Evolutionary conservation across 148 eudicot genomes (phyloP).

Genomic region (Chenopodium quinoa): DNA sequence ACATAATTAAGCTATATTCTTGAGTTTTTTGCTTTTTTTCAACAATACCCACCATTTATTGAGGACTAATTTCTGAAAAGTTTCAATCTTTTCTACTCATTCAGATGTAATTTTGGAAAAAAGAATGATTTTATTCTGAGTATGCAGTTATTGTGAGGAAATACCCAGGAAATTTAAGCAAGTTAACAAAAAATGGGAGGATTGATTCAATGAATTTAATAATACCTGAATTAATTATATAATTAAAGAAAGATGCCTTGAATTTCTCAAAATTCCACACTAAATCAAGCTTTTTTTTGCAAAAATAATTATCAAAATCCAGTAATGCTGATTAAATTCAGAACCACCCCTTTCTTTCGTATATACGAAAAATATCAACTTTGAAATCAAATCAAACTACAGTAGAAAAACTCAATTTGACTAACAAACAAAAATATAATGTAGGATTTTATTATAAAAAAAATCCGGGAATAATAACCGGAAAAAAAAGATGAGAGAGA

Average conservation of each 20-base stretch:
- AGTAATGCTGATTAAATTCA: slow-evolving; percentile 16
- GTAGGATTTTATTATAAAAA: not conserved
- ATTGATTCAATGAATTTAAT: not conserved
- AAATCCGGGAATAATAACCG: slow-evolving; percentile 31
- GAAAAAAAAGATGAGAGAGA: slow-evolving; percentile 24
- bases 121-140: not conserved
- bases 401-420: not conserved
- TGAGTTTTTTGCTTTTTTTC: slow-evolving; percentile 20
- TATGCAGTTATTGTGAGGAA: not conserved
- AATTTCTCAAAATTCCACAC: not conserved
- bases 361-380: not conserved
- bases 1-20: slow-evolving; percentile 34
- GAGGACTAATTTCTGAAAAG: not conserved
- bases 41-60: slow-evolving; percentile 25
- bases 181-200: not conserved
- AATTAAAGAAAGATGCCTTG: slow-evolving; percentile 8
- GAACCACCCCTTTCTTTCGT: not conserved
- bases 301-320: not conserved
- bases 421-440: not conserved
- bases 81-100: slow-evolving; percentile 30
- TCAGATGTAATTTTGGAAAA: not conserved
- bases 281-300: not conserved
- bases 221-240: not conserved
- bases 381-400: too few species aligned
- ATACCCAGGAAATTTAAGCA: slow-evolving; percentile 13